Conservation (phyloP, 1,139 yeast species). For the Petasospora rhodanensis region DNA sequence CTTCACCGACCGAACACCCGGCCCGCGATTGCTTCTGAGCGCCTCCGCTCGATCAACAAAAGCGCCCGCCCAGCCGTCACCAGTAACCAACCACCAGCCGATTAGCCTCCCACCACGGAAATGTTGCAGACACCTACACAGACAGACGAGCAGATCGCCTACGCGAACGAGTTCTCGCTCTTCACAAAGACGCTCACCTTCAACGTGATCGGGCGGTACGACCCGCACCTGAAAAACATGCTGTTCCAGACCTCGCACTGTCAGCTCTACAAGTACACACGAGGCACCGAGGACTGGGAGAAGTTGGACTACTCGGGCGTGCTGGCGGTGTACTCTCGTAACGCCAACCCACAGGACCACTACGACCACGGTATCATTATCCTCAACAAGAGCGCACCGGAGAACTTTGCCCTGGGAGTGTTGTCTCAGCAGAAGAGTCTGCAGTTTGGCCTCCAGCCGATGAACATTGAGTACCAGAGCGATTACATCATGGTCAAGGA, state of each 20-base stretch:
- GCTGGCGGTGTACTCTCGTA: slow-evolving; percentile 70
- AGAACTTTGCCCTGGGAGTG: slow-evolving; percentile 77
- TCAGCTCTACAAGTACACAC: slow-evolving; percentile 51
- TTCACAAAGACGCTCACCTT: slow-evolving; percentile 69
- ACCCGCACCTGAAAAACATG: slow-evolving; percentile 72
- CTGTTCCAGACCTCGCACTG: slow-evolving; percentile 75
- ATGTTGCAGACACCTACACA: neutral
- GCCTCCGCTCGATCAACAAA: too few relatives aligned
- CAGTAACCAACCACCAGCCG: too few relatives aligned
- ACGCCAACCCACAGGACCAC: slow-evolving; percentile 30
- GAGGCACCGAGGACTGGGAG: slow-evolving; percentile 64
- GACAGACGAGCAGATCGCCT: slow-evolving; percentile 4
- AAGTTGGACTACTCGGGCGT: slow-evolving; percentile 81
- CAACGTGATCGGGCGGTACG: slow-evolving; percentile 80
- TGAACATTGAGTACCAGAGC: slow-evolving; percentile 77
- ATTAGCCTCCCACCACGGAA: too few relatives aligned
- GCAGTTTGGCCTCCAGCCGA: slow-evolving; percentile 42
- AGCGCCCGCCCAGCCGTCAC: too few relatives aligned
- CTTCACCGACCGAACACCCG: too few relatives aligned
- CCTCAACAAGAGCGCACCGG: slow-evolving; percentile 68
- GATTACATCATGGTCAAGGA: slow-evolving; percentile 77
- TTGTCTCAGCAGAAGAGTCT: slow-evolving; percentile 48
- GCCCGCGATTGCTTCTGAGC: too few relatives aligned
- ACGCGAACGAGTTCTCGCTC: slow-evolving; percentile 35
- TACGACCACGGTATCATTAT: slow-evolving; percentile 78